phyloP scores from a whole-genome alignment of 2,329 filamentous ascomycete species.

The Hirsutella rhossiliensis region DNA sequence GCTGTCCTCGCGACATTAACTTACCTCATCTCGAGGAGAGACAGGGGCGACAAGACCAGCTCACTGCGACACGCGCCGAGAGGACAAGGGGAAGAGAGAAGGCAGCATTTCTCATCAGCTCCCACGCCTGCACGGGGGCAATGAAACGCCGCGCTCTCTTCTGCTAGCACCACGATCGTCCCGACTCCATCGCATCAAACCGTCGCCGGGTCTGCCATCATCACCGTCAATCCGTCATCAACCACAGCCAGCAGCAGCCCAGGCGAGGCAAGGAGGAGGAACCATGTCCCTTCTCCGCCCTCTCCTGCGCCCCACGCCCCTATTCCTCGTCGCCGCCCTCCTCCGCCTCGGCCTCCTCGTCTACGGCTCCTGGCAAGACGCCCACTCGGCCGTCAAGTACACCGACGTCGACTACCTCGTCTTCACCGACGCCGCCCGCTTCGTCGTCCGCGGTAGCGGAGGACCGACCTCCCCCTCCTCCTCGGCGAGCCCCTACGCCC shows the following conservation, averaged over 20 bases:
- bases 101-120: neutral
- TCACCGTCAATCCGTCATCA: neutral
- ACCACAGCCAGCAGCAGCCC: too few species aligned
- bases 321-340: conserved; percentile 45
- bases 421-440: conserved; percentile 89
- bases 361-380: conserved; percentile 89
- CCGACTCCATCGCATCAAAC: too few species aligned
- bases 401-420: conserved; percentile 98
- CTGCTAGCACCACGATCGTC: too few species aligned
- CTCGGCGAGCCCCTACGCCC: conserved; percentile 66
- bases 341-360: conserved; percentile 65
- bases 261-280: too few species aligned
- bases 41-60: too few species aligned
- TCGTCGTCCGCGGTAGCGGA: conserved; percentile 34
- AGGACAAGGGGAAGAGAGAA: too few species aligned
- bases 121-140: neutral
- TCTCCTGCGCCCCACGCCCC: conserved; percentile 25
- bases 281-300: neutral
- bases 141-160: conserved; percentile 4
- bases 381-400: conserved; percentile 86
- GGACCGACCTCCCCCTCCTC: too few species aligned
- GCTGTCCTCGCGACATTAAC: too few species aligned
- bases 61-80: too few species aligned
- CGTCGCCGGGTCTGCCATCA: neutral
- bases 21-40: too few species aligned